Base-by-base conservation (phyloP, 2,329 filamentous ascomycete species). In the Parascedosporium putredinis region DNA sequence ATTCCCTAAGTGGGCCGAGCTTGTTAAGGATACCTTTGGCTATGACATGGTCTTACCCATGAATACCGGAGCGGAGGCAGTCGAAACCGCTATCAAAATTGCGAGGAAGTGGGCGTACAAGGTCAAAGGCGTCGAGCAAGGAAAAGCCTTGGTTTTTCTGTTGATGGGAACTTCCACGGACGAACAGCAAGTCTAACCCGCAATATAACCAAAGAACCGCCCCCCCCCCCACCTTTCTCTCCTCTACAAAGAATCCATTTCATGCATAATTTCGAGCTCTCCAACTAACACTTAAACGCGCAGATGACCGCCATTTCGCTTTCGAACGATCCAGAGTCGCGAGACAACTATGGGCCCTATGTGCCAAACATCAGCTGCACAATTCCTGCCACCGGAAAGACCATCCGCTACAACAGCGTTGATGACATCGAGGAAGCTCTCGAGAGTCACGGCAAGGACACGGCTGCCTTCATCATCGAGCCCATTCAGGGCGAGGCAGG, bases 71-170 rank as follows among this genome's bases (percentile, higher is more conserved):
- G 91, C 91, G 20, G 91, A 97, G 70, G 91, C 91, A 7, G 89
- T 95, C 31, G 91, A 97, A 76, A 96, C 91, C 0, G 90, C 86
- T 10, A 83, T 97, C 70, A 97, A 97, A 76, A 83, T 97, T 68
- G 91, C 91, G 52, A 79, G 91, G 57, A 97, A 97, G 70, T 97
- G 91, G 91, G 90, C 89, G 4, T 96, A 96, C 76, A 96, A 95
- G 72, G 82, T 87, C 64, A 96, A 97, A 77, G 83, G 84, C 20
- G 91, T 97, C 54, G 83, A 88, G 5, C 74, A 87, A 65, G 83
- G 85, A 63, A 81, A 93, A 73, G 91, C 91, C 7, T 67, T 93
- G 55, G 79, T 97, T 33, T 86, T 97, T 84, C 83, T 57, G 90
- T 85, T 33, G 73, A 83, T 49, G 88, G 95, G 70, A 97, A 96